phyloP scores from a whole-genome alignment of 225 moss, liverwort and hornwort genomes.

The Polytrichum commune region DNA sequence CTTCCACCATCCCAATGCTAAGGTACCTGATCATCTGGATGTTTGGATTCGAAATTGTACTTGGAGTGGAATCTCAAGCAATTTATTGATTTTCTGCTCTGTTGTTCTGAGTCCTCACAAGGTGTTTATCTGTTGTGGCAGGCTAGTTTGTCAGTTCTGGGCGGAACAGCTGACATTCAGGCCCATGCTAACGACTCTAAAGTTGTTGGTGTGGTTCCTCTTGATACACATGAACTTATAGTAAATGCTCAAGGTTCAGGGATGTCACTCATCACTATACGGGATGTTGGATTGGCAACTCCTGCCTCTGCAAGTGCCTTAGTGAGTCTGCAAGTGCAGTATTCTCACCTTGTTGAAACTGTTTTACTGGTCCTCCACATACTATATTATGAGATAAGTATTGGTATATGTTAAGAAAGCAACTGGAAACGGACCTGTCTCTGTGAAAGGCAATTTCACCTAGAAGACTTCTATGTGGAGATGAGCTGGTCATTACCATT shows the following conservation, averaged over 20 bases:
- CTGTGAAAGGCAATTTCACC: no score
- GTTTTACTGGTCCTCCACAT: no score
- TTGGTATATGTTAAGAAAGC: no score
- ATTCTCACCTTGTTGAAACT: not conserved
- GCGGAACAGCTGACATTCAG: slow-evolving; percentile 85
- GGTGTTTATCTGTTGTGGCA: slow-evolving; percentile 26
- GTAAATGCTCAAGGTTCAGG: slow-evolving; percentile 72
- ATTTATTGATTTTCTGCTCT: no score
- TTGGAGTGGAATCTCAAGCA: no score
- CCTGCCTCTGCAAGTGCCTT: slow-evolving; percentile 75
- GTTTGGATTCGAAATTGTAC: no score
- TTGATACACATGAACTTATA: slow-evolving; percentile 68
- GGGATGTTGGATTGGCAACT: slow-evolving; percentile 81
- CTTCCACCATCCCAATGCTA: slow-evolving; percentile 77
- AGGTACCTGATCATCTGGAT: slow-evolving; percentile 32
- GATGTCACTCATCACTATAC: slow-evolving; percentile 71
- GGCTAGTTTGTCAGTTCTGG: slow-evolving; percentile 76
- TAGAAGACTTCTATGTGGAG: no score
- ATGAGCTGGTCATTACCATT: no score
- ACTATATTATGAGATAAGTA: no score
- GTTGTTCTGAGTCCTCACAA: no score
- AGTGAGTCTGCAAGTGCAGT: slow-evolving; percentile 24
- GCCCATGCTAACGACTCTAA: slow-evolving; percentile 73
- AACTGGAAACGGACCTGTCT: no score
- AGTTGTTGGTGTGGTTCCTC: slow-evolving; percentile 71